Conservation (phyloP, 129 eudicot species). For the Centaurea solstitialis region DNA sequence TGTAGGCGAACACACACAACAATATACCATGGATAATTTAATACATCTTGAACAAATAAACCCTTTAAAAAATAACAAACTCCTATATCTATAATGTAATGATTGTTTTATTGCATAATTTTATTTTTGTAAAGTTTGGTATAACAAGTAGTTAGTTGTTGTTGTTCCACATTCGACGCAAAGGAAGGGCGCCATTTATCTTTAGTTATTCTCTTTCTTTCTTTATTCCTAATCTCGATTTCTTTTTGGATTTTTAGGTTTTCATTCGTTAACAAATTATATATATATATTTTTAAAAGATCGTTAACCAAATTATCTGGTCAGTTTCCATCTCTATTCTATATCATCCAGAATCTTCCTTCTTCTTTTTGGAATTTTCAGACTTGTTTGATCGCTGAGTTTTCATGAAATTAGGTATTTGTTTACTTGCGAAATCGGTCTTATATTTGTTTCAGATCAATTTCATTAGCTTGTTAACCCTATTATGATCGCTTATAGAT, state of each 20-base stretch:
- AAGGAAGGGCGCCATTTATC: slow-evolving; percentile 13
- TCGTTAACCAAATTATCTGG: slow-evolving; percentile 11
- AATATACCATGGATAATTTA: no score
- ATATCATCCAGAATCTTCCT: not conserved
- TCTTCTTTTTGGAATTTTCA: not conserved
- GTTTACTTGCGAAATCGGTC: not conserved
- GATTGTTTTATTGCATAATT: not conserved
- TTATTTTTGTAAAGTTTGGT: not conserved
- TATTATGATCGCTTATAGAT: slow-evolving; percentile 11
- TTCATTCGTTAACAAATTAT: no score
- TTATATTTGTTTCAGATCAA: not conserved
- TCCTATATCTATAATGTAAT: not conserved
- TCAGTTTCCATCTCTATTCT: slow-evolving; percentile 1
- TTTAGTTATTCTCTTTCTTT: slow-evolving; percentile 16
- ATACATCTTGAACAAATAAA: no score
- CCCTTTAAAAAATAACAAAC: no score
- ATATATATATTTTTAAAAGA: no score
- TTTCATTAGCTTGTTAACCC: slow-evolving; percentile 15
- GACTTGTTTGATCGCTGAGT: slow-evolving; percentile 16
- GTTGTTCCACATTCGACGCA: slow-evolving; percentile 18
- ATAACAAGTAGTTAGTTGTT: not conserved
- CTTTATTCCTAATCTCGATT: not conserved
- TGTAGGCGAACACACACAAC: no score
- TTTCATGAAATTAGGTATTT: slow-evolving; percentile 8
- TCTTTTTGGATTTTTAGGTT: not conserved